Percentiles rank a stretch among this genome's conserved stretches.
phyloP scores from a whole-genome alignment of 208 protist species.

The Vickermania spadyakhi region DNA sequence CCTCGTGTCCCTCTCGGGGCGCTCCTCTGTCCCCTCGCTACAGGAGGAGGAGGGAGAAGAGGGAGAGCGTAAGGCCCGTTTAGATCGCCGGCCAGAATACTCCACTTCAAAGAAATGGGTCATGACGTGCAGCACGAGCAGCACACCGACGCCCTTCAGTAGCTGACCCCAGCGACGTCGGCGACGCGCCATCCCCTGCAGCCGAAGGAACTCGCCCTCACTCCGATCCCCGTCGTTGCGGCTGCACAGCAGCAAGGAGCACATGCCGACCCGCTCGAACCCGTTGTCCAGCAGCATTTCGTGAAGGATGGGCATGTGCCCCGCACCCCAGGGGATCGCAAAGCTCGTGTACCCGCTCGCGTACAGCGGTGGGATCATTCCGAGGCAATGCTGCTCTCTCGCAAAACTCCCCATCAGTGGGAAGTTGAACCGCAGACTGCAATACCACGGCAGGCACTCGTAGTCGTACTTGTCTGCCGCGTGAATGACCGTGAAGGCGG shows the following conservation, averaged over 20 bases:
- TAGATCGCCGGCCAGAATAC: not conserved
- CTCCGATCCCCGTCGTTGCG: slow-evolving; percentile 58
- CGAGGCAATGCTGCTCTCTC: slow-evolving; percentile 72
- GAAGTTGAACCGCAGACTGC: slow-evolving; percentile 62
- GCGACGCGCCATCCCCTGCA: slow-evolving; percentile 30
- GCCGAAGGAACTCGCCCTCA: slow-evolving; percentile 49
- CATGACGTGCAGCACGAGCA: slow-evolving; percentile 16
- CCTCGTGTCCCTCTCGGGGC: no score
- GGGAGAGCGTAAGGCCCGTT: no score
- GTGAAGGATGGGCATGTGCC: slow-evolving; percentile 79
- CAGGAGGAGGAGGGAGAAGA: no score
- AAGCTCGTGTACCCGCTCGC: slow-evolving; percentile 65
- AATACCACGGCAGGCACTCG: slow-evolving; percentile 73
- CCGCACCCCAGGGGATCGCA: slow-evolving; percentile 77
- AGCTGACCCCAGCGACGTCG: slow-evolving; percentile 11
- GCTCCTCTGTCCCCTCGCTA: no score
- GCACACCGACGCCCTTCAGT: slow-evolving; percentile 14
- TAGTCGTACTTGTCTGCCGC: slow-evolving; percentile 85
- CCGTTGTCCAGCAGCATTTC: slow-evolving; percentile 81
- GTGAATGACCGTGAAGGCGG: slow-evolving; percentile 70
- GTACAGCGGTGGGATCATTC: slow-evolving; percentile 59
- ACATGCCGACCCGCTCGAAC: slow-evolving; percentile 61
- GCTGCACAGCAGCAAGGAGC: slow-evolving; percentile 47
- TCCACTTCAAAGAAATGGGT: slow-evolving; percentile 28
- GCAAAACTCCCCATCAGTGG: slow-evolving; percentile 55